A percentile compares a stretch with the other conserved stretches of the same genome.
These are phyloP conservation scores for Beauveria asiatica DNA, from an alignment of 2,329 filamentous ascomycete species.

Conservation along the genomic window DNA sequence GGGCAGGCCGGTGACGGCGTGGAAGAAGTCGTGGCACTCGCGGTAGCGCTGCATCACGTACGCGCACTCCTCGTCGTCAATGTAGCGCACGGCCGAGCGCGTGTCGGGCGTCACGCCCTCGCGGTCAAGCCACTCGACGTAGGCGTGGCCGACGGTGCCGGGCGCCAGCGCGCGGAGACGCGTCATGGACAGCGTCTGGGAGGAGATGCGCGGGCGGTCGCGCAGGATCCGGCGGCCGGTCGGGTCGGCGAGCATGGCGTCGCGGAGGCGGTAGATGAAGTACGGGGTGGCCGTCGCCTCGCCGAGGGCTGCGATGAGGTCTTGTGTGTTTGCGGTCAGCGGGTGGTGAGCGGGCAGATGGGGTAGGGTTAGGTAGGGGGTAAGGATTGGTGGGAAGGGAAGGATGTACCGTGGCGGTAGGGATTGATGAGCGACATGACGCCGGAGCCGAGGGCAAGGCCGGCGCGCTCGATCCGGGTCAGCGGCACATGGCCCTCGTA, in stretches of 20 bases:
- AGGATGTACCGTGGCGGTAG: slow-evolving; percentile 58
- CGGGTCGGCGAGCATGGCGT: slow-evolving; percentile 77
- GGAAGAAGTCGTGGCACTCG: slow-evolving; percentile 96
- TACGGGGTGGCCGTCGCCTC: slow-evolving; percentile 91
- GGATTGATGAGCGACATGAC: slow-evolving; percentile 63
- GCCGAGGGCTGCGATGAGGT: slow-evolving; percentile 89
- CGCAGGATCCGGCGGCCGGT: slow-evolving; percentile 88
- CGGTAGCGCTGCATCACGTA: slow-evolving; percentile 98
- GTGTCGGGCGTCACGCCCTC: slow-evolving; percentile 93
- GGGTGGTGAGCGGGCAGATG: too few relatives aligned
- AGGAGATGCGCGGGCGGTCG: slow-evolving; percentile 81
- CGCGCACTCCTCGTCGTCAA: slow-evolving; percentile 90
- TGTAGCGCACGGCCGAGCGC: slow-evolving; percentile 71
- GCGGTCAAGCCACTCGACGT: slow-evolving; percentile 84
- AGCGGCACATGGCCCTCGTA: slow-evolving; percentile 92
- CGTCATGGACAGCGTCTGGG: slow-evolving; percentile 56
- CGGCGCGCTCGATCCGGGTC: slow-evolving; percentile 65
- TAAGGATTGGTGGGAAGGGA: not conserved
- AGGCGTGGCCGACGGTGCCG: slow-evolving; percentile 71
- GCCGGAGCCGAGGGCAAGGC: slow-evolving; percentile 58
- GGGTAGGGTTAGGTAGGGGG: not conserved
- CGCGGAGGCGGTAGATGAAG: slow-evolving; percentile 85
- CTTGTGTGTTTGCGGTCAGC: slow-evolving; percentile 38
- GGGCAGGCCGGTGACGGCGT: slow-evolving; percentile 84
- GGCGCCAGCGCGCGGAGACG: slow-evolving; percentile 63